Percentiles rank a stretch among this genome's conserved stretches.
These are phyloP conservation scores for Wallemia hederae DNA, from an alignment of 1,284 basidiomycete species.

Conservation along the genomic window DNA sequence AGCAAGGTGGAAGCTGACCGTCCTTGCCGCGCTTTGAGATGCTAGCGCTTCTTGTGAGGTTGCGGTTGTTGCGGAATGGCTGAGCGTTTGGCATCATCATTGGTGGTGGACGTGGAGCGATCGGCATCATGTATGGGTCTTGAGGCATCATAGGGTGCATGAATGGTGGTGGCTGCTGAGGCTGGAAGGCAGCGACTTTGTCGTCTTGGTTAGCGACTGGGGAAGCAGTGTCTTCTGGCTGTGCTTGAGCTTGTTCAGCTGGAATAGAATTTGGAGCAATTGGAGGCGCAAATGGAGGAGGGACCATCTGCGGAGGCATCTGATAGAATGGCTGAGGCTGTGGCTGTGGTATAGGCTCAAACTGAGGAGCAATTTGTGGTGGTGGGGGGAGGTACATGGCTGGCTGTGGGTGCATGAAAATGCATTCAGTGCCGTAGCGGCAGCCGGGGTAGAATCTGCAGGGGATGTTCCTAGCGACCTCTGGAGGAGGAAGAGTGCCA, in stretches of 20 bases:
- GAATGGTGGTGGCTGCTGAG: background rate
- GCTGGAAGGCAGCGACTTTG: background rate
- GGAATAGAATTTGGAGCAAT: background rate
- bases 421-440: constrained; percentile 14
- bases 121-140: background rate
- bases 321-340: background rate
- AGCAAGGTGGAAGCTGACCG: background rate
- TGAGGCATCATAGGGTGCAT: background rate
- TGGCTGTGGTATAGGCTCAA: background rate
- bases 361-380: background rate
- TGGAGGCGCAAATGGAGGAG: background rate
- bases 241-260: background rate
- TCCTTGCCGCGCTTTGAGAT: background rate
- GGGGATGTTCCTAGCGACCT: constrained; percentile 17
- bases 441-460: constrained; percentile 16
- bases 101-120: background rate
- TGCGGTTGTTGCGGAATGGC: background rate
- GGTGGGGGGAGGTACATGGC: background rate
- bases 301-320: background rate
- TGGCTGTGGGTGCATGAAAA: constrained; percentile 12
- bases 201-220: too few relatives aligned
- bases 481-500: constrained; percentile 16
- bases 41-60: background rate
- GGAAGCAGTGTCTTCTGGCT: background rate
- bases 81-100: background rate